Base-by-base conservation (phyloP, 768 basidiomycete species). In the Heimioporus sp. region DNA sequence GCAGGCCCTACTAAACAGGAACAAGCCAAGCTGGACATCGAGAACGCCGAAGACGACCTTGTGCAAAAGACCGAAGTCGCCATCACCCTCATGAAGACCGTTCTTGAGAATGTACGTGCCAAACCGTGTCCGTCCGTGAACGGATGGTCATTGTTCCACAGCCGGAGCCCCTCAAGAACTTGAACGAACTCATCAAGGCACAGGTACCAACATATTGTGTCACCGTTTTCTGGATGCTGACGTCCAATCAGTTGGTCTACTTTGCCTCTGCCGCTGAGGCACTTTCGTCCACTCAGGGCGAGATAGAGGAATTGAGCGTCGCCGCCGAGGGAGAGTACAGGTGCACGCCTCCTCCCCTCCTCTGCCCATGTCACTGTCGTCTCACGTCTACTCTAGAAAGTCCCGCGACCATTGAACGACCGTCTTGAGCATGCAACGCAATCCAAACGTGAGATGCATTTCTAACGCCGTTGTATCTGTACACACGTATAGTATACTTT, bases 11-110 rank as follows among this genome's bases (percentile, higher is more conserved):
- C 83, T 16, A 90, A 77, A 73, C 92, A 95, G 68, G 97, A 98
- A 65, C 93, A 97, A 47, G 90, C 93, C 5, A 77, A 90, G 43
- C 83, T 97, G 19, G 92, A 95, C 59, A 90, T 92, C 10, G 90
- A 93, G 80, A 92, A 92, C 56, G 90, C 90, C 10, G 90, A 93
- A 62, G 97, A 99, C 67, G 92, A 95, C 70, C 82, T 98, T 31
- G 97, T 98, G 6, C 94, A 95, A 68, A 93, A 92, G 78, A 99
- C 97, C 20, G 97, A 99, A 70, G 89, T 95, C 30, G 96, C 95
- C 1, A 97, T 97, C 61, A 90, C 89, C 3, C 80, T 93, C 40
- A 96, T 97, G 94, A 96, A 96, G 78, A 88, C 91, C n/a, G 96
- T 98, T 15, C 79, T 99, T 36, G 96, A 98, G 62, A 98, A 98